Evolutionary conservation across 2,329 filamentous ascomycete genomes (phyloP), one percentile per base, ranked within the genome.

Genomic region (Fusarium algeriense): DNA sequence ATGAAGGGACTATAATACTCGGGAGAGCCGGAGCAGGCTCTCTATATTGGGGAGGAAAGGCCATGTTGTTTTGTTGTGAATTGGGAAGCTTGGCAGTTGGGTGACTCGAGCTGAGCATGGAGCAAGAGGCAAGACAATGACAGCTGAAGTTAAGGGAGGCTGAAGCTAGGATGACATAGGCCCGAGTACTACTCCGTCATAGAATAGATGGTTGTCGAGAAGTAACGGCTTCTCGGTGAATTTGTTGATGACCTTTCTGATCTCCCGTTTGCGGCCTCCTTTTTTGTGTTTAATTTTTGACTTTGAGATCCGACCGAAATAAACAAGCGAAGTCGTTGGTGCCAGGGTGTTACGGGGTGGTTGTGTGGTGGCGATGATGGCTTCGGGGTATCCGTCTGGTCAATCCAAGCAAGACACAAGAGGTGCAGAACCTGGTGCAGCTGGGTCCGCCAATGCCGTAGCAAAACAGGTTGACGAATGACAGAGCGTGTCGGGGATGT

Each of bases 11-110:
- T 74, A 79, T 78, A 69, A 81, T 81, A 65, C 81, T 82, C 62
- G 81, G 80, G 52, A 82, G 76, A 60, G 74, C 73, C 67, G 79
- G 71, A 71, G 78, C 65, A 37, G 75, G 71, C 71, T 82, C 81
- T 74, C 81, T 77, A 65, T 77, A 81, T 60, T 78, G 75, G 50
- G 80, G 80, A 52, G 80, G 78, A 54, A 77, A 81, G 49, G 80
- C 80, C 81, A 83, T 83, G 64, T 56, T 72, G 73, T 69, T 66
- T 58, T 52, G 48, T 40, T 38, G 32, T 52, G 48, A 52, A 52
- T 38, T 38, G 20, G 48, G 34, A 26, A 67, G 60, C 62, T 69
- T 69, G 71, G 60, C 50, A 58, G 64, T 65, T 69, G 61, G 48
- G 65, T 54, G 60, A 67, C 67, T 69, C 67, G 49, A 76, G 75